A percentile compares a stretch with the other conserved stretches of the same genome.
phyloP scores from a whole-genome alignment of 805 yeast species.

The Schwanniomyces sp. region DNA sequence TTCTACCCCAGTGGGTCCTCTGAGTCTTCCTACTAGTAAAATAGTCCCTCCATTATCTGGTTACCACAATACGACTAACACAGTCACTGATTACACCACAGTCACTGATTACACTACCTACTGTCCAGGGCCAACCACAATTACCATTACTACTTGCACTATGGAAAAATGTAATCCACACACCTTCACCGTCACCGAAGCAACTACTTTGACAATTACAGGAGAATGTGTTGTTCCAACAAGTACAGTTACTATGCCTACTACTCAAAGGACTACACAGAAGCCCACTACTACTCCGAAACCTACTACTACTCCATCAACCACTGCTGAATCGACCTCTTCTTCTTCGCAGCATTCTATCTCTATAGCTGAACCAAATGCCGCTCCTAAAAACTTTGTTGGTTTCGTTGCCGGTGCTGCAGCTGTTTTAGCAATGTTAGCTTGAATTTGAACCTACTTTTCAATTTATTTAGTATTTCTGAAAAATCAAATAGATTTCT shows the following conservation, averaged over 20 bases:
- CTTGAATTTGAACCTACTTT: too few relatives aligned
- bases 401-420: too few relatives aligned
- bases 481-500: too few relatives aligned
- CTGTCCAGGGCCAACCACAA: constrained; percentile 70
- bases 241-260: constrained; percentile 15
- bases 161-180: constrained; percentile 13
- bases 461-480: too few relatives aligned
- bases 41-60: not conserved
- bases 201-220: constrained; percentile 78
- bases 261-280: not conserved
- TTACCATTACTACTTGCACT: constrained; percentile 51
- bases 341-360: constrained; percentile 1
- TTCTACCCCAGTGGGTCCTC: not conserved
- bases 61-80: constrained; percentile 7
- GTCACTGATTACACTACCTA: constrained; percentile 56
- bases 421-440: too few relatives aligned
- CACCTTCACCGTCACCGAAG: constrained; percentile 66
- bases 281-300: not conserved
- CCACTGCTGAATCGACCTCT: constrained; percentile 1
- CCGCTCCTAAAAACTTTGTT: too few relatives aligned
- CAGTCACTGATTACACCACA: constrained; percentile 41
- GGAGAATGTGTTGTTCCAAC: constrained; percentile 70
- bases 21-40: not conserved
- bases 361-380: too few relatives aligned
- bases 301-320: not conserved